phyloP scores from a whole-genome alignment of 257 asterid species.

The Rehmannia glutinosa region DNA sequence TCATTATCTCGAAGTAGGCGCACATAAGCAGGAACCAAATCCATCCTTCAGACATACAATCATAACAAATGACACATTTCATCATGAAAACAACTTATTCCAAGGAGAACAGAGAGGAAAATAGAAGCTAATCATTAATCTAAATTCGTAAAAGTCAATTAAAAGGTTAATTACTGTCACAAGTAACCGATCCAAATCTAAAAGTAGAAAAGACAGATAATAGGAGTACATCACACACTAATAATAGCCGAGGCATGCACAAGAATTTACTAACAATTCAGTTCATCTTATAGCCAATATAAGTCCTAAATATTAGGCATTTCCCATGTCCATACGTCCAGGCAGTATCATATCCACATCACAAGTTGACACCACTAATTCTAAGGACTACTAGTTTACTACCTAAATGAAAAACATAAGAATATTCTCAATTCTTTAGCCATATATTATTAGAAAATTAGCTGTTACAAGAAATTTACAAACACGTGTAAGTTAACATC shows the following conservation, averaged over 20 bases:
- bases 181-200: not conserved
- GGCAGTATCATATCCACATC: not conserved
- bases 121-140: not conserved
- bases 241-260: not conserved
- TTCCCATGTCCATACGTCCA: not conserved
- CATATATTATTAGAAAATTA: not conserved
- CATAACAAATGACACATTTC: conserved; percentile 16
- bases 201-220: not conserved
- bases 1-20: conserved; percentile 89
- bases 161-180: not conserved
- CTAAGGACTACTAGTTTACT: not conserved
- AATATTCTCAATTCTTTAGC: not conserved
- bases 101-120: not conserved
- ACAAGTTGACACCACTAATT: not conserved
- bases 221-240: not conserved
- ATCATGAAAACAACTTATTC: conserved; percentile 1
- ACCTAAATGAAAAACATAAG: not conserved
- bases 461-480: not conserved
- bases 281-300: not conserved
- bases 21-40: conserved; percentile 89
- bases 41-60: conserved; percentile 54
- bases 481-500: not conserved
- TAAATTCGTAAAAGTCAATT: not conserved
- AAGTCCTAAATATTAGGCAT: no score
- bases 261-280: not conserved